Evolutionary conservation across 129 eudicot species (phyloP), one percentile per base, ranked within the genome.

Genomic region (Ambrosia artemisiifolia): DNA sequence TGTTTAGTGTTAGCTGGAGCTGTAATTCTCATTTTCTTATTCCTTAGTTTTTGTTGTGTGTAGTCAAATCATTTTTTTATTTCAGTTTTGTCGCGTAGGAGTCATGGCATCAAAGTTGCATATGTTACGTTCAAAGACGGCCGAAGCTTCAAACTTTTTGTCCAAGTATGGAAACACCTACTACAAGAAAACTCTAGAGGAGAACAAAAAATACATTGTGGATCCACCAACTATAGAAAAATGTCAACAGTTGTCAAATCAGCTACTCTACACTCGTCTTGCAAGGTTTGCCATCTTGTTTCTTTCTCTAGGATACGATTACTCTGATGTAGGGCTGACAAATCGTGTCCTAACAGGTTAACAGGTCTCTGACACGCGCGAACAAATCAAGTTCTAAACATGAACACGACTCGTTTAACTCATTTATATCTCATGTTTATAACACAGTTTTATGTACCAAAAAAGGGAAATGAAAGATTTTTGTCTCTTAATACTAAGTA

Each of bases 251-350:
- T 68, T 74, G 51, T 80, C 83, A 32, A 74, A 80, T 46, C 83
- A 80, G 46, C 69, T 80, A 44, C 54, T 74, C 56, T 80, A 80
- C 83, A 80, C 83, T 61, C 83, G 83, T 32, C 83, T 80, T 50
- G 83, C 83, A 34, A 74, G 79, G 83, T 79, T 71, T 14, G 56
- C 30, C 13, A 62, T 53, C 16, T 70, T 78, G 18, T 17, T 19
- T 36, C 55, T 36, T 59, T 19, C 16, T 60, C 65, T 60, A 32
- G 19, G 12, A 24, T 30, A 57, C 30, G 17, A 7, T 0, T 57
- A 57, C n/a, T 24, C 16, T n/a, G n/a, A n/a, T n/a, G n/a, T n/a
- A n/a, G n/a, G n/a, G n/a, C n/a, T n/a, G n/a, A n/a, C n/a, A n/a
- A n/a, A n/a, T n/a, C n/a, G n/a, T n/a, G n/a, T n/a, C n/a, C n/a